Evolutionary conservation across 176 grass and related monocot genomes (phyloP).

Genomic region (Ensete glaucum): DNA sequence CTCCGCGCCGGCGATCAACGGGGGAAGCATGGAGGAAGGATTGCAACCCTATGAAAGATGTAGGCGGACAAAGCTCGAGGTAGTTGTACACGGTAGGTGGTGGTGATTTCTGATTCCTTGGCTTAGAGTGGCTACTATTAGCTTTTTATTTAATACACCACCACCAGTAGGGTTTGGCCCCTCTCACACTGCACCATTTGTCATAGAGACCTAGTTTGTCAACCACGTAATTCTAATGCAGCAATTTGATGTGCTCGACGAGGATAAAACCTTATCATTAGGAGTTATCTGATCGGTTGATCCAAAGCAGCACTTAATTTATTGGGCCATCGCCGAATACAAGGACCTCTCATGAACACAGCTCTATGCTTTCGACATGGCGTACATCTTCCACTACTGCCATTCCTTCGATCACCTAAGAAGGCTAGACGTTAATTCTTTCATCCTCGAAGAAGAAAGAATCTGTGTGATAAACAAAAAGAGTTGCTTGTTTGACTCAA

Average conservation of each 20-base stretch:
- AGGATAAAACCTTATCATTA: no score
- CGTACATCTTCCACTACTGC: no score
- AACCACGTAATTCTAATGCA: neutral
- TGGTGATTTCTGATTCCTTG: neutral
- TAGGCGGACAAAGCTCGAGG: neutral
- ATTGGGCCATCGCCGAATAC: no score
- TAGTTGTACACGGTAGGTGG: neutral
- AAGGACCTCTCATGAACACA: no score
- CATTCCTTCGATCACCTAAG: no score
- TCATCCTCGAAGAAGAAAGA: neutral
- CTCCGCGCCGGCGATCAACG: neutral
- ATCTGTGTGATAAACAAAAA: neutral
- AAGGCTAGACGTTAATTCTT: no score
- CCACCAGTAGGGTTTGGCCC: neutral
- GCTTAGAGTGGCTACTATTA: neutral
- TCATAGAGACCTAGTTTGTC: neutral
- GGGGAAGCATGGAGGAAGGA: neutral
- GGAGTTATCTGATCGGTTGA: no score
- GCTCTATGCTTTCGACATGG: no score
- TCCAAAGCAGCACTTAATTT: no score
- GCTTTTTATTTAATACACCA: neutral
- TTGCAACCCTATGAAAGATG: neutral
- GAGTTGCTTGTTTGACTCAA: slow-evolving; percentile 9
- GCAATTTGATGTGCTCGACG: no score
- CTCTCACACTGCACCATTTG: neutral